Base-by-base conservation (phyloP, 2,329 filamentous ascomycete species). In the Shiraia sp. region DNA sequence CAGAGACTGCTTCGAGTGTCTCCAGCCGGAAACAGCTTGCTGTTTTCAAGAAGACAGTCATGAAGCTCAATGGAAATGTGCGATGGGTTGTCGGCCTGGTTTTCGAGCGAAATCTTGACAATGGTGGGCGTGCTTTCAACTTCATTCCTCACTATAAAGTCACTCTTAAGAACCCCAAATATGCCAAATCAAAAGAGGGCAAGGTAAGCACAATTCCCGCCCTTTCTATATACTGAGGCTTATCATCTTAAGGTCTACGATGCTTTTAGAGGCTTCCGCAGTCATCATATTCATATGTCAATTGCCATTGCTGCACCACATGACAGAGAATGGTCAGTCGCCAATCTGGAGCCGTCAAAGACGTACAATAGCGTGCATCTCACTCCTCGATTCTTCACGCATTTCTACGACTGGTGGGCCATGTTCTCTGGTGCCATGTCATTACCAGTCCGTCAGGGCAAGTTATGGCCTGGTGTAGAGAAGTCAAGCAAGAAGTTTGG, bases 401-500 rank as follows among this genome's bases (percentile, higher is more conserved):
- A 99, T 66, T 99, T 99, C 76, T 97, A 91, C 73, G 84, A 85
- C 42, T 99, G 93, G 93, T 97, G 91, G 90, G 92, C 88, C 1
- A 83, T 97, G 55, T 99, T 99, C 70, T 90, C 90, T 7, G 91
- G 92, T 1, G 87, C 92, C 7, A 90, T 97, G 85, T 95, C 92
- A 9, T 77, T 99, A 19, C 95, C 93, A 9, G 87, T 99, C 42
- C 88, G 93, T 1, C 95, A 99, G 73, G 93, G 93, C 12, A 80
- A 81, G 32, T 78, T 99, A 3, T 99, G 91, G 84, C 92, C 91
- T 5, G 90, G 90, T 0, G 81, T 90, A 16, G 93, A 96, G 57
- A 96, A 96, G 75, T 93, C 90, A 32, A 96, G 90, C 76, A 99
- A 99, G 74, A 99, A 99, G 67, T 99, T 99, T 66, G 92, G 92